Conservation (phyloP, 192 early-diverging fungal species). For the Backusella parvicylindrica region DNA sequence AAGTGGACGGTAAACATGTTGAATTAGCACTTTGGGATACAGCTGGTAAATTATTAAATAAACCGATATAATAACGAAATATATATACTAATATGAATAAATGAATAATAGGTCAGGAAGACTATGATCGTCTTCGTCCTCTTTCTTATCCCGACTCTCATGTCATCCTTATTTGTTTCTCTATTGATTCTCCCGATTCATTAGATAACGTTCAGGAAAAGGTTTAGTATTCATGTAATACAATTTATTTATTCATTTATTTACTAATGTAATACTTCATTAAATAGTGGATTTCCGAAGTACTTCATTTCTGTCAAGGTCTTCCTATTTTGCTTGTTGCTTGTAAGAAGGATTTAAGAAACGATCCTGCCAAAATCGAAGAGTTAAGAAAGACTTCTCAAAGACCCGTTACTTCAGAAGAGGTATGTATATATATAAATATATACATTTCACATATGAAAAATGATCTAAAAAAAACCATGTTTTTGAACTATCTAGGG, state of each 20-base stretch:
- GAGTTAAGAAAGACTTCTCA: slow-evolving; percentile 70
- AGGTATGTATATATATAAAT: slow-evolving; percentile 42
- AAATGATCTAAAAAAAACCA: neutral
- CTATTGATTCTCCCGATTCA: slow-evolving; percentile 76
- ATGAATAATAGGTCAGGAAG: slow-evolving; percentile 73
- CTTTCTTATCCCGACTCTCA: slow-evolving; percentile 90
- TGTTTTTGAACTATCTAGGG: slow-evolving; percentile 38
- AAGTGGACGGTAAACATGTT: slow-evolving; percentile 80
- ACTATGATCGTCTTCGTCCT: slow-evolving; percentile 91
- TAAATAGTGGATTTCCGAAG: slow-evolving; percentile 83
- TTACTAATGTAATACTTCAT: neutral
- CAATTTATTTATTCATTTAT: neutral
- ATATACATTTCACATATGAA: neutral
- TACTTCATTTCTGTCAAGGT: slow-evolving; percentile 80
- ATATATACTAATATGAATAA: neutral
- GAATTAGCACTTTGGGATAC: slow-evolving; percentile 97
- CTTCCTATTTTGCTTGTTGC: slow-evolving; percentile 84
- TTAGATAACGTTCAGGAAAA: slow-evolving; percentile 78
- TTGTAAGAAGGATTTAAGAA: slow-evolving; percentile 86
- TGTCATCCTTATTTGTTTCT: slow-evolving; percentile 91
- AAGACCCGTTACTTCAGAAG: slow-evolving; percentile 67
- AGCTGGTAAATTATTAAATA: slow-evolving; percentile 42
- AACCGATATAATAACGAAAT: neutral
- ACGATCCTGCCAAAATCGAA: slow-evolving; percentile 70
- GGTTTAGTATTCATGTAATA: slow-evolving; percentile 25